These are phyloP conservation scores for Penicillium digitatum DNA, from an alignment of 2,329 filamentous ascomycete genomes.

Conservation along the genomic window DNA sequence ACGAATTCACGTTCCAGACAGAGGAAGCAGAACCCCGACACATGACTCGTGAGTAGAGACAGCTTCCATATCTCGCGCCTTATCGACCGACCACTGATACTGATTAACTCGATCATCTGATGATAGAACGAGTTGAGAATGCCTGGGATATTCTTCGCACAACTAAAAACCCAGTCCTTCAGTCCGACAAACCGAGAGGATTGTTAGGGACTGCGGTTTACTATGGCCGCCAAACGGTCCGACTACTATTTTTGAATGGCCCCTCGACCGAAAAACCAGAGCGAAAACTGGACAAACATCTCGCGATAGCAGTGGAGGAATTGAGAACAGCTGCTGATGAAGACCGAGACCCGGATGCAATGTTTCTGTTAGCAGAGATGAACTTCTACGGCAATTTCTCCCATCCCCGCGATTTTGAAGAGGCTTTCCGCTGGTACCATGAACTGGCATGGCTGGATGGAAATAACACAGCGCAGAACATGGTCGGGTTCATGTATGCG, in stretches of 20 bases:
- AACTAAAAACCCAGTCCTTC: conserved; percentile 23
- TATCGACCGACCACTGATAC: not conserved
- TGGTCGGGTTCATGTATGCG: conserved; percentile 93
- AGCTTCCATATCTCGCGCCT: not conserved
- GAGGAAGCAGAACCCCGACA: conserved; percentile 18
- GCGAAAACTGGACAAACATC: conserved; percentile 36
- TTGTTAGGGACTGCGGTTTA: conserved; percentile 55
- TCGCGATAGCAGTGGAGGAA: conserved; percentile 57
- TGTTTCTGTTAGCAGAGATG: conserved; percentile 86
- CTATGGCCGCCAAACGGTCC: conserved; percentile 61
- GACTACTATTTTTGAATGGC: conserved; percentile 62
- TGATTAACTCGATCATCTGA: conserved; percentile 3
- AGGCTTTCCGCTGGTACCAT: conserved; percentile 77
- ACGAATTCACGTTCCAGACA: conserved; percentile 22
- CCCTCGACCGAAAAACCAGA: conserved; percentile 48
- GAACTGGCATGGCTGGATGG: conserved; percentile 71
- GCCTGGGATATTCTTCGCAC: conserved; percentile 32
- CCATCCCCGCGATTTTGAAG: conserved; percentile 73
- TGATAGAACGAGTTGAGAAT: conserved; percentile 32
- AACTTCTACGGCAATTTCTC: conserved; percentile 96
- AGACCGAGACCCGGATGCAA: conserved; percentile 65
- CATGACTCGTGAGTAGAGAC: conserved; percentile 30
- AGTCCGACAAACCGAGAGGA: conserved; percentile 52
- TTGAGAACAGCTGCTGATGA: conserved; percentile 57
- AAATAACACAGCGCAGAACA: conserved; percentile 90